Base-by-base conservation (phyloP, 495 filamentous ascomycete species). In the Podospora sp. region DNA sequence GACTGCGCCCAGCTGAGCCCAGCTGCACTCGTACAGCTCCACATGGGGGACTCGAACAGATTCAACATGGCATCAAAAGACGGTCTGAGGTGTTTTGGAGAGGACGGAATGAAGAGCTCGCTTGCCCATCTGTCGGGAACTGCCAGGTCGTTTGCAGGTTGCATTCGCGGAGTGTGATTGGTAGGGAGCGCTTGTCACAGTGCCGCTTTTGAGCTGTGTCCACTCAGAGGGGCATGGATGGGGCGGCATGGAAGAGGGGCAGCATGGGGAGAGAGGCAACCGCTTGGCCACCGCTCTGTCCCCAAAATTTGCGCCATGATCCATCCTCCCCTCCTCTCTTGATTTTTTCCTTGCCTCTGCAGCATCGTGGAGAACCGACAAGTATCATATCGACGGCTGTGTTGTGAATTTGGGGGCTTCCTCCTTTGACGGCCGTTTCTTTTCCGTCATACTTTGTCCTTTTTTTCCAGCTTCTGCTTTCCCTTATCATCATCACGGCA, bases 381-480 rank as follows among this genome's bases (percentile, higher is more conserved):
- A 70, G 65, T 66, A 70, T 68, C 70, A 62, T 68, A 65, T 57
- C 68, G 68, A 74, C 69, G 73, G 69, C 75, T 71, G 73, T 72
- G 75, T 68, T 75, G 80, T 76, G 78, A 78, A 78, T 79, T 77
- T 78, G 73, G 78, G 78, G 81, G 77, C 79, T 77, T 76, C 79
- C 75, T 77, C 81, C 76, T 78, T 81, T 81, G 56, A 79, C 79
- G 79, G 79, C 77, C 78, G 77, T 81, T 83, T 83, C 76, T 76
- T 68, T 62, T 76, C 68, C 71, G 62, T 71, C 71, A 53, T 76
- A 64, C 60, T 70, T 67, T 74, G 69, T 72, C 59, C 67, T 73
- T 69, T 68, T 66, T 57, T 53, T 65, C 59, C 67, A 57, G 36
- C 65, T 68, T 66, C 60, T 70, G 64, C 75, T 70, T 73, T 75